A percentile compares a stretch with the other conserved stretches of the same genome.
Evolutionary conservation across 2,329 filamentous ascomycete genomes (phyloP).

Genomic region (Reticulascus tulasneorum): DNA sequence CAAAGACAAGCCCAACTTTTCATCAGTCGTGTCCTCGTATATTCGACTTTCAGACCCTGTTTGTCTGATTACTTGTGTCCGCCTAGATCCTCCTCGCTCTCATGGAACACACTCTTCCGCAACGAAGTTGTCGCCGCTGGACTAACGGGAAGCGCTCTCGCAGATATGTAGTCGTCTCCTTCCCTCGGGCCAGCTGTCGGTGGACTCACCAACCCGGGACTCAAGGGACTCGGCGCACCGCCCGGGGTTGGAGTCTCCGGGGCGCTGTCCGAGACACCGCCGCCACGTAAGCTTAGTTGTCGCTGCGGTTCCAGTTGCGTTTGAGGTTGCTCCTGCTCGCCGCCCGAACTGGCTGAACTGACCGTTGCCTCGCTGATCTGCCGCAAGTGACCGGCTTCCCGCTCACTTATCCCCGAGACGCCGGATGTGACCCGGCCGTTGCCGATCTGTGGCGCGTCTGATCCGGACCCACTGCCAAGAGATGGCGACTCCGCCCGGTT

Average conservation of each 20-base stretch:
- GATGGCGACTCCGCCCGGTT: conserved; percentile 13
- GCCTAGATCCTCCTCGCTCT: conserved; percentile 37
- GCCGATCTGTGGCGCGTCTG: conserved; percentile 6
- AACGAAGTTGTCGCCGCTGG: conserved; percentile 12
- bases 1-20: too few relatives aligned
- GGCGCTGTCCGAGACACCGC: conserved; percentile 3
- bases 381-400: conserved; percentile 34
- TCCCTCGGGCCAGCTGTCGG: conserved; percentile 18
- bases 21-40: too few relatives aligned
- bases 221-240: conserved; percentile 11
- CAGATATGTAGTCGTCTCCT: conserved; percentile 21
- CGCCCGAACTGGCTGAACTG: conserved; percentile 21
- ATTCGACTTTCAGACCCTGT: too few relatives aligned
- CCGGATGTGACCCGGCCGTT: conserved; percentile 29
- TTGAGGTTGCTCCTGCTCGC: background rate
- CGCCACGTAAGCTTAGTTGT: background rate
- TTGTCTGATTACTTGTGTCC: too few relatives aligned
- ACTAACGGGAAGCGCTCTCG: conserved; percentile 13
- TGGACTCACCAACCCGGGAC: conserved; percentile 20
- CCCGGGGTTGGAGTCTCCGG: conserved; percentile 10
- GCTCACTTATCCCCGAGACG: conserved; percentile 37
- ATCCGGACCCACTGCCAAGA: conserved; percentile 1
- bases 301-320: conserved; percentile 2
- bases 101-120: conserved; percentile 38
- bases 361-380: conserved; percentile 38